These are phyloP conservation scores for Colletotrichum sp. DNA, from an alignment of 2,329 filamentous ascomycete species.

Conservation along the genomic window DNA sequence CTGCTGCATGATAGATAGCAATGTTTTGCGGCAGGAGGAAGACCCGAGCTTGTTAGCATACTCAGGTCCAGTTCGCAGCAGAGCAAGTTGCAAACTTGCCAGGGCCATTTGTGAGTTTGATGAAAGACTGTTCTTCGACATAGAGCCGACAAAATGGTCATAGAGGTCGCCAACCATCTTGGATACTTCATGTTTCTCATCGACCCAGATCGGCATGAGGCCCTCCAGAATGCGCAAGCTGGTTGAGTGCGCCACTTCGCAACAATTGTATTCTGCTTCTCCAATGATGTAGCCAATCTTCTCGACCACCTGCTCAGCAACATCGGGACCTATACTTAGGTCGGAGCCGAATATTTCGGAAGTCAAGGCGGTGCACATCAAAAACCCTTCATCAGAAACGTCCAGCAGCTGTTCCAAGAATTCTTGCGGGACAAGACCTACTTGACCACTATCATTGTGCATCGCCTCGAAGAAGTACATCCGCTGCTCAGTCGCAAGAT, in stretches of 20 bases:
- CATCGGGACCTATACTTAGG: slow-evolving; percentile 50
- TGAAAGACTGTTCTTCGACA: slow-evolving; percentile 74
- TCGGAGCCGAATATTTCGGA: slow-evolving; percentile 59
- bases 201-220: slow-evolving; percentile 67
- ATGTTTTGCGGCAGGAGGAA: slow-evolving; percentile 67
- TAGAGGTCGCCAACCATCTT: slow-evolving; percentile 78
- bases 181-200: slow-evolving; percentile 63
- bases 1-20: slow-evolving; percentile 73
- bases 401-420: slow-evolving; percentile 56
- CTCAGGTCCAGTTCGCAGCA: slow-evolving; percentile 69
- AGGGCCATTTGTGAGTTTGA: slow-evolving; percentile 70
- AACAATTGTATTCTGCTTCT: slow-evolving; percentile 68
- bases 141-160: slow-evolving; percentile 71
- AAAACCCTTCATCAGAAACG: slow-evolving; percentile 56
- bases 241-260: slow-evolving; percentile 72
- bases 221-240: slow-evolving; percentile 72
- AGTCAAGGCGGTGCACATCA: slow-evolving; percentile 55
- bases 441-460: slow-evolving; percentile 44
- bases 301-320: slow-evolving; percentile 52
- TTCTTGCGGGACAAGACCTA: slow-evolving; percentile 52
- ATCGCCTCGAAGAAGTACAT: slow-evolving; percentile 49
- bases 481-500: slow-evolving; percentile 49
- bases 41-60: slow-evolving; percentile 67
- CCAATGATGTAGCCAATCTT: slow-evolving; percentile 56
- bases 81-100: slow-evolving; percentile 68